Evolutionary conservation across 1,284 basidiomycete genomes (phyloP), one percentile per base, ranked within the genome.

Genomic region (Malassezia furfur): DNA sequence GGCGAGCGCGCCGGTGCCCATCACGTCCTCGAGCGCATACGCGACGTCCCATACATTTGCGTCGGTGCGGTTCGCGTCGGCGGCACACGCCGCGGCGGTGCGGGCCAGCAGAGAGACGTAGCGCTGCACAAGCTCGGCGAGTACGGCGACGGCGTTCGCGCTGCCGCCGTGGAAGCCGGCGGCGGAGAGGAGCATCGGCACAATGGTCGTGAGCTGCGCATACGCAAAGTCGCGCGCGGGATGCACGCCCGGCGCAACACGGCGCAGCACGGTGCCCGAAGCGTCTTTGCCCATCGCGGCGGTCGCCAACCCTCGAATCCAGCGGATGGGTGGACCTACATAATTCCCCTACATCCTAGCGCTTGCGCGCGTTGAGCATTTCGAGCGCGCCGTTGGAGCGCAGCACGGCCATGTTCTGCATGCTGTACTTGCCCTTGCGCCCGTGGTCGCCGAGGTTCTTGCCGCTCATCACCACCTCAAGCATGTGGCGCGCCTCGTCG

Each of bases 351-450:
- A 48, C 46, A 19, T 31, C 17, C 12, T n/a, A n/a, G 30, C 17
- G 17, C 31, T 10, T 10, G 19, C 46, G 43, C 25, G 43, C 38
- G 12, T 51, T 30, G 30, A 62, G 58, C 36, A 52, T 30, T 12
- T 55, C 53, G 37, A 70, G 52, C 25, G 66, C 70, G 34, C 67
- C 70, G 45, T 71, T 70, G 28, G 64, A 62, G 28, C 72, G 59
- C 34, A 74, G 53, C 37, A 68, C 60, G 14, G 65, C 67, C 72
- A 74, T 74, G 64, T 74, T 74, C 56, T 72, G 68, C 62, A 73
- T 60, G 34, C 60, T 61, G 48, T 72, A 72, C 52, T 74, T 74
- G 43, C 70, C 69, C 62, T 71, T 72, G 47, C 68, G 60, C 2
- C 57, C 63, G 15, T 54, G 52, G 48, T 72, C 70, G 52, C 69